Evolutionary conservation across 495 filamentous ascomycete genomes (phyloP).

Genomic region (Ramalina peruviana): DNA sequence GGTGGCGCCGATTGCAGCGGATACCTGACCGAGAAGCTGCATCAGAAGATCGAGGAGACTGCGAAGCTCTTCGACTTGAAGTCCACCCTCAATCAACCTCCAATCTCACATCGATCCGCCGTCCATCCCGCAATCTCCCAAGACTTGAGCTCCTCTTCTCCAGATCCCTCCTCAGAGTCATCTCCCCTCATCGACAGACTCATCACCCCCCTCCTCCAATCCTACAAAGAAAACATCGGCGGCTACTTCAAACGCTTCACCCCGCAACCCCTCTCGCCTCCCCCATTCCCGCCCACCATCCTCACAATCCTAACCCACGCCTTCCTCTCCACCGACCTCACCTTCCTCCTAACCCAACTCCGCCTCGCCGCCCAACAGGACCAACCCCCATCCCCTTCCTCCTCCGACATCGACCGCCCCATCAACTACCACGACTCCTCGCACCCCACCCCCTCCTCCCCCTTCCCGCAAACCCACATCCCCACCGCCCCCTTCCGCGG

Average conservation of each 20-base stretch:
- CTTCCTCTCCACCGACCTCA: conserved; percentile 81
- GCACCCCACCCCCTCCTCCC: conserved; percentile 45
- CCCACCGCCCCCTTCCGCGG: conserved; percentile 83
- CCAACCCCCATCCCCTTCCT: conserved; percentile 41
- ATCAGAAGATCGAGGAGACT: conserved; percentile 75
- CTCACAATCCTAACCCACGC: conserved; percentile 71
- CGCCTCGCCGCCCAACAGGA: conserved; percentile 49
- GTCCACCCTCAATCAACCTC: conserved; percentile 41
- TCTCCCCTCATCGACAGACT: conserved; percentile 21
- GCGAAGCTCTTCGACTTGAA: conserved; percentile 57
- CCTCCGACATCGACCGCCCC: conserved; percentile 38
- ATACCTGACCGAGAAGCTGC: conserved; percentile 71
- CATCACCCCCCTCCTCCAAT: conserved; percentile 52
- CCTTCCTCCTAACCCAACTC: conserved; percentile 77
- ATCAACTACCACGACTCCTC: conserved; percentile 71
- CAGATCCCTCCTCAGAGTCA: neutral
- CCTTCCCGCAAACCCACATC: conserved; percentile 51
- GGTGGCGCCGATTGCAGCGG: conserved; percentile 80
- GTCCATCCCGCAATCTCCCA: conserved; percentile 1
- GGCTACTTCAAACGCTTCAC: conserved; percentile 88
- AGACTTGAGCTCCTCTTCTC: neutral
- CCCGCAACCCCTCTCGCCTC: conserved; percentile 45
- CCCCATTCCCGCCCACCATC: conserved; percentile 21
- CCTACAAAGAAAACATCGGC: conserved; percentile 73
- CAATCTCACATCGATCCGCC: neutral